phyloP scores from a whole-genome alignment of 768 basidiomycete genomes.

The Podaxis sp. region DNA sequence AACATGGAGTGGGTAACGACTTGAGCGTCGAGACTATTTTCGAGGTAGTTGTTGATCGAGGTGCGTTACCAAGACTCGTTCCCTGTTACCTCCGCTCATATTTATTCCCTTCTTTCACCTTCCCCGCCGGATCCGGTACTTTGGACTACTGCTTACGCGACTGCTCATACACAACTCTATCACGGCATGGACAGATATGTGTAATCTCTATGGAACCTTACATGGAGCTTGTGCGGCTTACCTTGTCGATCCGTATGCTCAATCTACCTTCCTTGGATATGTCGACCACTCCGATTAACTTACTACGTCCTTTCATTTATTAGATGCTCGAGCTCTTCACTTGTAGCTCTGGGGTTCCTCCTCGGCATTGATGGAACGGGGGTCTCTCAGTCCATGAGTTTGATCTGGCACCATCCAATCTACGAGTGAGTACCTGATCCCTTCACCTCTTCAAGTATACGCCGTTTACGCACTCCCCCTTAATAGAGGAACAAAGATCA shows the following conservation, averaged over 20 bases:
- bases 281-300: not conserved
- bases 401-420: conserved; percentile 46
- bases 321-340: conserved; percentile 45
- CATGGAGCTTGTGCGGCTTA: conserved; percentile 60
- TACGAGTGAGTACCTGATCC: not conserved
- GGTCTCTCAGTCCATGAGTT: conserved; percentile 50
- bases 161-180: not conserved
- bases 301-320: not conserved
- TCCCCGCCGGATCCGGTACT: not conserved
- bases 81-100: not conserved
- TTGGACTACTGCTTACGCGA: not conserved
- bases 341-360: conserved; percentile 40
- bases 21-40: conserved; percentile 34
- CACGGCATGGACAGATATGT: conserved; percentile 47
- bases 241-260: conserved; percentile 52
- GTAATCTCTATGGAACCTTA: conserved; percentile 46
- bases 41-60: conserved; percentile 39
- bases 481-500: conserved; percentile 41
- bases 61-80: conserved; percentile 19
- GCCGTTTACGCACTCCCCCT: not conserved
- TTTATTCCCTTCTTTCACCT: not conserved
- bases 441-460: not conserved
- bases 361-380: conserved; percentile 43
- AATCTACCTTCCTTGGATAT: not conserved
- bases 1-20: conserved; percentile 9